Conservation (phyloP, 257 asterid genomes). For the Solanum sparsipilum region DNA sequence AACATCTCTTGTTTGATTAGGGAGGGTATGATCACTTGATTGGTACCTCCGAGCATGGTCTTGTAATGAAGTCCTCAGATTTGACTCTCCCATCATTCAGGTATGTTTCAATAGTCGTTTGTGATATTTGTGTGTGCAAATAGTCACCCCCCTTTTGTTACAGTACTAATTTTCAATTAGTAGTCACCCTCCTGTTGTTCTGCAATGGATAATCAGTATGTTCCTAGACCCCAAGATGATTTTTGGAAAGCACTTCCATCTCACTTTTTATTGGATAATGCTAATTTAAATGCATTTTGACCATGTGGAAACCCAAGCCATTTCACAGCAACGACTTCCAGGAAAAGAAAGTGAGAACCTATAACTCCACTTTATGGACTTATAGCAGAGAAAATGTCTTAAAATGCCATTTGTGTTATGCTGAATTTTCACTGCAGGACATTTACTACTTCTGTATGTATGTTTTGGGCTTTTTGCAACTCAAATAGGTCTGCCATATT, state of each 20-base stretch:
- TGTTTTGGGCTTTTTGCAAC: background rate
- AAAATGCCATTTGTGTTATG: background rate
- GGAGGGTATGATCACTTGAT: constrained; percentile 84
- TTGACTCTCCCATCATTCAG: constrained; percentile 73
- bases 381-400: background rate
- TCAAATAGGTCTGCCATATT: background rate
- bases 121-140: background rate
- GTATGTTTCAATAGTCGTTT: constrained; percentile 10
- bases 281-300: background rate
- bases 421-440: background rate
- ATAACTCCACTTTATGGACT: background rate
- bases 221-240: background rate
- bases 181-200: background rate
- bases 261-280: background rate
- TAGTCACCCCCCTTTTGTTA: background rate
- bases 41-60: constrained; percentile 94
- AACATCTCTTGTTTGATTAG: constrained; percentile 14
- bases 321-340: background rate
- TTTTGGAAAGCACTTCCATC: background rate
- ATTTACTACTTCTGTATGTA: background rate
- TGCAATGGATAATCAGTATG: background rate
- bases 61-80: constrained; percentile 47
- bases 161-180: background rate
- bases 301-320: background rate
- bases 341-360: background rate